These are phyloP conservation scores for Parathielavia hyrcaniae DNA, from an alignment of 495 filamentous ascomycete genomes.

Conservation along the genomic window DNA sequence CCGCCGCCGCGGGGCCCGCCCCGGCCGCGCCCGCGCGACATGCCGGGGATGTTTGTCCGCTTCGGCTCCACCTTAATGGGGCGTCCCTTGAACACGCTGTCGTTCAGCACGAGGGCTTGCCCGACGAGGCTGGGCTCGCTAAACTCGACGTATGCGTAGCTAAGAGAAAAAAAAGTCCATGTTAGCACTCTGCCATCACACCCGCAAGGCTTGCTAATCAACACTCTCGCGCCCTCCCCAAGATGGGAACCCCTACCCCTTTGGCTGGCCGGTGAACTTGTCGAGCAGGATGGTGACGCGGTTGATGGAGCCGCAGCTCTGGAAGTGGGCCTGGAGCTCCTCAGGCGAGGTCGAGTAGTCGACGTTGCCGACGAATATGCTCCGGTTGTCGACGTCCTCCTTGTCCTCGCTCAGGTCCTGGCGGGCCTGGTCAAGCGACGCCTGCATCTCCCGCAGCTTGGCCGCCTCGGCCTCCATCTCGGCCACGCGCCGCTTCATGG, in stretches of 20 bases:
- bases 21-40: slow-evolving; percentile 69
- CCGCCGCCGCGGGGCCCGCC: slow-evolving; percentile 51
- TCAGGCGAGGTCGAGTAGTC: slow-evolving; percentile 97
- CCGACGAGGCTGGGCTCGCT: slow-evolving; percentile 89
- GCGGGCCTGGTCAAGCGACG: slow-evolving; percentile 73
- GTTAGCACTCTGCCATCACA: background rate
- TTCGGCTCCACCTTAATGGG: slow-evolving; percentile 98
- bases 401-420: slow-evolving; percentile 83
- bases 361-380: slow-evolving; percentile 98
- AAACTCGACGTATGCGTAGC: slow-evolving; percentile 99
- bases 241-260: slow-evolving; percentile 64
- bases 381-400: slow-evolving; percentile 91
- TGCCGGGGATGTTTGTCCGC: slow-evolving; percentile 92
- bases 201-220: background rate
- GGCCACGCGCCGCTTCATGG: slow-evolving; percentile 95
- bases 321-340: slow-evolving; percentile 98
- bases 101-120: slow-evolving; percentile 90
- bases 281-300: slow-evolving; percentile 96
- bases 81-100: slow-evolving; percentile 90
- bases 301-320: slow-evolving; percentile 95
- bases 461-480: slow-evolving; percentile 99
- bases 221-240: too few relatives aligned
- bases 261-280: slow-evolving; percentile 96
- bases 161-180: slow-evolving; percentile 35
- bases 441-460: slow-evolving; percentile 96